Evolutionary conservation across 2,329 filamentous ascomycete species (phyloP).

Genomic region (Sclerotinia borealis): DNA sequence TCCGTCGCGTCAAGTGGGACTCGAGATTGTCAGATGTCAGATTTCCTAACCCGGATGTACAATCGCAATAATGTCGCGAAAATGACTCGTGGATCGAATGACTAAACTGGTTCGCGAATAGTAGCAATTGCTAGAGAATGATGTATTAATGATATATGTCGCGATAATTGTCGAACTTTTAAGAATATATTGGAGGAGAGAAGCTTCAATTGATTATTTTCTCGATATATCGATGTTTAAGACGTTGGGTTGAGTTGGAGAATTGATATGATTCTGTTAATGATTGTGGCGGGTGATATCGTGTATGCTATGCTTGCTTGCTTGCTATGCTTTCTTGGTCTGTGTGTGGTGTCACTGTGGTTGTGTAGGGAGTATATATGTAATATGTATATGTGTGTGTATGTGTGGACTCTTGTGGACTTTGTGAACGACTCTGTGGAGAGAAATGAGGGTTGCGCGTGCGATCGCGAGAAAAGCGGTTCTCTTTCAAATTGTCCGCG

Average conservation of each 20-base stretch:
- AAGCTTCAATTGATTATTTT: not conserved
- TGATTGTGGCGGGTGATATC: constrained; percentile 7
- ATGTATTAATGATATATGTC: constrained; percentile 20
- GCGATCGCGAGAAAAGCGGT: not conserved
- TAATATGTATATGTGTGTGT: no score
- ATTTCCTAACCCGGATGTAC: constrained; percentile 15
- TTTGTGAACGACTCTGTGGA: no score
- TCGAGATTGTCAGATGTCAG: constrained; percentile 19
- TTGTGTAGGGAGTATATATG: no score
- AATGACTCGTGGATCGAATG: constrained; percentile 18
- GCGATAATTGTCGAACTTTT: not conserved
- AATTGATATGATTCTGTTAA: no score
- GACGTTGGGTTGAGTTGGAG: not conserved
- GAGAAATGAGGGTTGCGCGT: not conserved
- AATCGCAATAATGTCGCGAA: constrained; percentile 5
- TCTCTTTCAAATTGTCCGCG: not conserved
- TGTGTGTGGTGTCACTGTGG: not conserved
- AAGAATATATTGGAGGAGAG: not conserved
- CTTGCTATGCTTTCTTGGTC: not conserved
- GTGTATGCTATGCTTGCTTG: not conserved
- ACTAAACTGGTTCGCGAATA: constrained; percentile 20
- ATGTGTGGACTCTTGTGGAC: no score
- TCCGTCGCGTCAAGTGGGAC: constrained; percentile 23
- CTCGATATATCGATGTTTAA: not conserved
- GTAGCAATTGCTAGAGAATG: constrained; percentile 29